Evolutionary conservation across 495 filamentous ascomycete species (phyloP), one percentile per base, ranked within the genome.

Genomic region (Jackrogersella multiformis): DNA sequence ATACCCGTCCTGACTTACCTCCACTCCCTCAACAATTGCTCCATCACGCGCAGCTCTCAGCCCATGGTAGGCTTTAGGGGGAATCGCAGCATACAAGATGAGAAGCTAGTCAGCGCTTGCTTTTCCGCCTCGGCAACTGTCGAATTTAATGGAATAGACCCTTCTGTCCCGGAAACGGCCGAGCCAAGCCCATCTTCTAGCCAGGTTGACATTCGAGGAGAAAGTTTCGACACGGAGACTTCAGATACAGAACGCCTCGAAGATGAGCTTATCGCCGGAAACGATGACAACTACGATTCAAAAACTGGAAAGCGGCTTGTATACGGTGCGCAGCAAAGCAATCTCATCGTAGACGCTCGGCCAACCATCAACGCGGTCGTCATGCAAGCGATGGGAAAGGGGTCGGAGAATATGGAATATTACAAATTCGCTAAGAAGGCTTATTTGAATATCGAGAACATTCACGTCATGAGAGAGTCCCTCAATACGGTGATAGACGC

Each of bases 401-500:
- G 95, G 3, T 97, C 93, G 0, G 95, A 99, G 74, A 97, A 97
- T 67, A 97, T 98, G 92, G 93, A 97, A 52, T 91, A 97, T 75
- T 99, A 99, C 76, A 90, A 88, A 51, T 93, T 92, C 71, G 92
- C 92, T 26, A 92, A 91, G 38, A 97, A 97, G 73, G 91, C 89
- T 0, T 97, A 95, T 70, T 83, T 99, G n/a, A 94, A 94, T 44
- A 99, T 99, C 72, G 95, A 96, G 74, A 99, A 99, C 68, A 98
- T 99, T 61, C 95, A 99, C 74, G 94, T 97, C 56, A 99, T 99
- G 95, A 85, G 95, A 59, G 90, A 93, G 49, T 97, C 94, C 2
- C 78, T 99, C 54, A 88, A 90, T 42, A 96, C 91, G 58, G 91
- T 99, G 21, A 81, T 98, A 46, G 93, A 95, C 58, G 89, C 94